Evolutionary conservation across 2,329 filamentous ascomycete genomes (phyloP).

Genomic region (Alternaria metachromatica): DNA sequence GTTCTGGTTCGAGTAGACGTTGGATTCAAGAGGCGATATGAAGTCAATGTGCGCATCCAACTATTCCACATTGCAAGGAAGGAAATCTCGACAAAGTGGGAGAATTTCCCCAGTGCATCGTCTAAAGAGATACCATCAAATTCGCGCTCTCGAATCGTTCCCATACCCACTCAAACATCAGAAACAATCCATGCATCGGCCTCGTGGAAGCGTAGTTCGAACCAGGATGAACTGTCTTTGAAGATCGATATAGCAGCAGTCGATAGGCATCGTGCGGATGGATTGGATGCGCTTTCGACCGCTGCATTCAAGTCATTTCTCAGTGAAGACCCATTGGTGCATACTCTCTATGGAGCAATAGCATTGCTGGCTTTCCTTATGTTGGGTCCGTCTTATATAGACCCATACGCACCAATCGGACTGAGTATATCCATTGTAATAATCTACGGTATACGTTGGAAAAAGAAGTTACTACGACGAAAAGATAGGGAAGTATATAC

Average conservation of each 20-base stretch:
- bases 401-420: rapidly evolving
- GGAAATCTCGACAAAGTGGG: too few relatives aligned
- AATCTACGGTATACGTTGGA: neutral
- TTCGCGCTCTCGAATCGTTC: neutral
- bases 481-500: too few relatives aligned
- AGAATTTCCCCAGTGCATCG: neutral
- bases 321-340: neutral
- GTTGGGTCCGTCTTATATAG: rapidly evolving
- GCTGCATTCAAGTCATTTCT: neutral
- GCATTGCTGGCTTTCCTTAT: rapidly evolving
- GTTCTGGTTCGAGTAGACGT: neutral
- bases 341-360: neutral
- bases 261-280: neutral
- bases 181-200: neutral
- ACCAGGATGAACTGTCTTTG: neutral
- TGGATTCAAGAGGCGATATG: neutral
- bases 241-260: neutral
- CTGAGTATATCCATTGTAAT: rapidly evolving
- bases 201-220: neutral
- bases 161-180: neutral
- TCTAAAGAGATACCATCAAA: neutral
- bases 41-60: neutral
- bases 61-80: neutral
- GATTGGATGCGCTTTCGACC: neutral
- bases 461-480: too few relatives aligned